A percentile compares a stretch with the other conserved stretches of the same genome.
Evolutionary conservation across 352 stramenopile genomes (phyloP).

Genomic region (Pythium utonaiense): DNA sequence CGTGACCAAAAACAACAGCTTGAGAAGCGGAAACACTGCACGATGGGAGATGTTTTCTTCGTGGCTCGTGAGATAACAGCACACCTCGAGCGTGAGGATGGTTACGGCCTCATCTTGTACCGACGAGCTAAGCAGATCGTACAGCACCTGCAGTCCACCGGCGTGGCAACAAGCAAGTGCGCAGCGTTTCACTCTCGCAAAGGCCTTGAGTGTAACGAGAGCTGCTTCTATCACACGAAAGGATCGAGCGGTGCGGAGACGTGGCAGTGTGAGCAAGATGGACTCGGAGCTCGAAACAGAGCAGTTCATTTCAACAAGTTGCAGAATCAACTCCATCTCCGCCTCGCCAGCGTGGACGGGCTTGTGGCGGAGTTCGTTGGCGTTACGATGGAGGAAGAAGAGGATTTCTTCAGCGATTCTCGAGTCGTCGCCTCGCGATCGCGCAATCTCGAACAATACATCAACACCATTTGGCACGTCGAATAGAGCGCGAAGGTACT

Average conservation of each 20-base stretch:
- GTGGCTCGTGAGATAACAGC: conserved; percentile 34
- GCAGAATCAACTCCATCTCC: conserved; percentile 8
- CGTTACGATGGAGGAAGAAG: conserved; percentile 6
- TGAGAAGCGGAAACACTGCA: conserved; percentile 19
- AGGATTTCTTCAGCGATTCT: not conserved
- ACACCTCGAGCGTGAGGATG: conserved; percentile 32
- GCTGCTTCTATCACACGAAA: conserved; percentile 10
- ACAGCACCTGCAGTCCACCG: conserved; percentile 26
- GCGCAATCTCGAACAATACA: not conserved
- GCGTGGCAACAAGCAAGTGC: conserved; percentile 23
- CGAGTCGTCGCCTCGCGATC: not conserved
- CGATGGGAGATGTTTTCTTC: conserved; percentile 23
- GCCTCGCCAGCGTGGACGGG: not conserved
- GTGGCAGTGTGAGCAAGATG: not conserved
- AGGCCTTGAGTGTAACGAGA: conserved; percentile 30
- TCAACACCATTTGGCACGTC: conserved; percentile 5
- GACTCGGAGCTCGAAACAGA: not conserved
- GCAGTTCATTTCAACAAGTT: not conserved
- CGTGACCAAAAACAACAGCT: conserved; percentile 30
- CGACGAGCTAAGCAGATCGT: conserved; percentile 32
- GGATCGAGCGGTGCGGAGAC: not conserved
- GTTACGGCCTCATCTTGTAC: conserved; percentile 26
- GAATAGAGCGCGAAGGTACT: not conserved
- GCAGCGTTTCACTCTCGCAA: conserved; percentile 29
- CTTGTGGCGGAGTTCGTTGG: conserved; percentile 10